Evolutionary conservation across 192 early-diverging fungal genomes (phyloP), one percentile per base, ranked within the genome.

Genomic region (Haplosporangium gracile): DNA sequence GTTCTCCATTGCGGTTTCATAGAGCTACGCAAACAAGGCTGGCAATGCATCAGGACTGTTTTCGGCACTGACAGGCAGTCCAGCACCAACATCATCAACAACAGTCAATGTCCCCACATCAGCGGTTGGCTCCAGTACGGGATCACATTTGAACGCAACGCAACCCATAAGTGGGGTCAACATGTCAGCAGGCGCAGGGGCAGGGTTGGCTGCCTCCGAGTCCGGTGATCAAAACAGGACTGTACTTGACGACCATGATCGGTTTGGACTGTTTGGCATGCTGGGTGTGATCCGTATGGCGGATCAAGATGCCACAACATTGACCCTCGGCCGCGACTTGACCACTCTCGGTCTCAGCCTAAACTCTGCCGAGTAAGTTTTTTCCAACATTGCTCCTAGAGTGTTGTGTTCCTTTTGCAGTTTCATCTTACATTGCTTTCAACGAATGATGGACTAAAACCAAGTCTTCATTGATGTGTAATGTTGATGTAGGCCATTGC

Each of bases 271-370:
- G 78, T 89, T 96, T 53, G 97, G 97, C n/a, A 91, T 99, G 68
- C 89, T 99, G 74, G 94, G 94, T 65, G 93, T 97, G 49, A 94
- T 98, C 72, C 91, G 95, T 40, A 92, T 94, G 91, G 91, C 93
- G 13, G 94, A 96, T 88, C 93, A 93, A 36, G 95, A 96, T 86
- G 86, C 90, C 55, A 95, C 93, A 42, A 95, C 95, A 88, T 90
- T 98, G 77, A 95, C 96, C 39, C 92, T 97, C n/a, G 98, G 97
- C 1, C 93, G 93, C 82, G 97, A 99, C 89, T 89, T 98, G 71
- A 96, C 97, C 29, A 94, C 95, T 34, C 91, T 99, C 53, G 97
- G 95, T 18, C 90, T 96, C 34, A 93, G 94, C 75, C 82, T 96
- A 72, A 94, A 94, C 71, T 93, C 95, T 47, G 89, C 93, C 63